These are phyloP conservation scores for Hippophae rhamnoides DNA, from an alignment of 306 rosid genomes.

Conservation along the genomic window DNA sequence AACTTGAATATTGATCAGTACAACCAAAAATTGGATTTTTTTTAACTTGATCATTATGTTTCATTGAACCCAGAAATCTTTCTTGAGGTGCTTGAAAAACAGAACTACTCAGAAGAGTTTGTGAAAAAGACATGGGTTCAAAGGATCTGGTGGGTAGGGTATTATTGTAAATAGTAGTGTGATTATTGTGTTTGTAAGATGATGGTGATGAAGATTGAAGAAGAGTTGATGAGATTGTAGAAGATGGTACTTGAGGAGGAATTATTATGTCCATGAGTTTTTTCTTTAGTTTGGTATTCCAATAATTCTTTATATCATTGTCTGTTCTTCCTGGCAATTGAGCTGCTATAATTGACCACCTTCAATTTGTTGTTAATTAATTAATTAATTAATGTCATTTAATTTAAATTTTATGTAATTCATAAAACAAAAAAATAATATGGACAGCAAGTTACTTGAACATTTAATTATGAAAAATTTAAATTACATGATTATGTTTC, in stretches of 20 bases:
- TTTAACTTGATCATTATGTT: slow-evolving; percentile 21
- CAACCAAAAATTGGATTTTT: slow-evolving; percentile 37
- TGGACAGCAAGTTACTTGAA: not conserved
- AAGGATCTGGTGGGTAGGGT: slow-evolving; percentile 13
- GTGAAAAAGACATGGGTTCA: slow-evolving; percentile 31
- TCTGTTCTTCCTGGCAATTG: slow-evolving; percentile 83
- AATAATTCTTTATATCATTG: slow-evolving; percentile 84
- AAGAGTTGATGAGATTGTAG: slow-evolving; percentile 22
- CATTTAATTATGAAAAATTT: too few species aligned
- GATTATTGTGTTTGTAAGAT: slow-evolving; percentile 25
- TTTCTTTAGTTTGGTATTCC: slow-evolving; percentile 97
- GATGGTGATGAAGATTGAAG: slow-evolving; percentile 35
- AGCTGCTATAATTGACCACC: slow-evolving; percentile 96
- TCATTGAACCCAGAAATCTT: slow-evolving; percentile 23
- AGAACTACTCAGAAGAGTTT: slow-evolving; percentile 29
- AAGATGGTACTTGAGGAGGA: slow-evolving; percentile 26
- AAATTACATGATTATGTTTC: too few species aligned
- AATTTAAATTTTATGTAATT: too few species aligned
- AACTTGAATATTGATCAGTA: slow-evolving; percentile 33
- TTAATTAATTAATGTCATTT: not conserved
- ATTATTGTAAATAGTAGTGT: too few species aligned
- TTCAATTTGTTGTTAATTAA: slow-evolving; percentile 12
- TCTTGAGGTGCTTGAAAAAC: slow-evolving; percentile 35
- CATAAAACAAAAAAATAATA: not conserved
- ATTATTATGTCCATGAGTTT: slow-evolving; percentile 36